A percentile compares a stretch with the other conserved stretches of the same genome.
Conservation (phyloP, 768 basidiomycete genomes). For the Lentinus brumalis region DNA sequence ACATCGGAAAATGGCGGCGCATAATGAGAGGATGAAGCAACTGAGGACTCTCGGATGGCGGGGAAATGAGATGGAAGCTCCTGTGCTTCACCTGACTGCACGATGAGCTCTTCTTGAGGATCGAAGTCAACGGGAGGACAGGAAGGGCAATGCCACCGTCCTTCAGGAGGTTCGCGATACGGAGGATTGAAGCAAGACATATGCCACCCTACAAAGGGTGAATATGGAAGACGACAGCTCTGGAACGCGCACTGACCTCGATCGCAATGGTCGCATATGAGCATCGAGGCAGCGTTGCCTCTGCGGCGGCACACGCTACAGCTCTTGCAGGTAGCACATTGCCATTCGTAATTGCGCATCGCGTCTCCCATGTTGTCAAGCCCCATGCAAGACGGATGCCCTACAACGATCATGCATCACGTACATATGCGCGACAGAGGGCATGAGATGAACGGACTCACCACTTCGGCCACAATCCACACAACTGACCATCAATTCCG, state of each 20-base stretch:
- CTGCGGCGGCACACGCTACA: constrained; percentile 87
- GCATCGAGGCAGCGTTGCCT: constrained; percentile 79
- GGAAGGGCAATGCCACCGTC: constrained; percentile 74
- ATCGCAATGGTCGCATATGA: constrained; percentile 96
- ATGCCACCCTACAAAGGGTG: constrained; percentile 67
- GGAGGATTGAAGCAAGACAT: constrained; percentile 79
- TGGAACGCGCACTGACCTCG: constrained; percentile 54
- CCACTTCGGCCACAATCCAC: constrained; percentile 83
- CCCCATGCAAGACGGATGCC: constrained; percentile 86
- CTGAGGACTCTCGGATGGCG: constrained; percentile 37
- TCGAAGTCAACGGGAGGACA: constrained; percentile 46
- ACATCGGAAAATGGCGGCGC: constrained; percentile 17
- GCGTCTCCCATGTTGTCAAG: constrained; percentile 57
- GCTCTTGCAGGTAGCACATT: constrained; percentile 88
- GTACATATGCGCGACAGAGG: not conserved
- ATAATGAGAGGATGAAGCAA: constrained; percentile 44
- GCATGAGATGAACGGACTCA: constrained; percentile 35
- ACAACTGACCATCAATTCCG: constrained; percentile 79
- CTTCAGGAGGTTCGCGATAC: constrained; percentile 68
- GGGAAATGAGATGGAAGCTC: not conserved
- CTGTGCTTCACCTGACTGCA: constrained; percentile 5
- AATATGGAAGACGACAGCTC: not conserved
- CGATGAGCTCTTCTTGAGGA: constrained; percentile 2
- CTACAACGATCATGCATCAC: constrained; percentile 38
- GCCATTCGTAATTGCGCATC: constrained; percentile 80